Evolutionary conservation across 768 basidiomycete genomes (phyloP).

Genomic region (Tricholoma sp.): DNA sequence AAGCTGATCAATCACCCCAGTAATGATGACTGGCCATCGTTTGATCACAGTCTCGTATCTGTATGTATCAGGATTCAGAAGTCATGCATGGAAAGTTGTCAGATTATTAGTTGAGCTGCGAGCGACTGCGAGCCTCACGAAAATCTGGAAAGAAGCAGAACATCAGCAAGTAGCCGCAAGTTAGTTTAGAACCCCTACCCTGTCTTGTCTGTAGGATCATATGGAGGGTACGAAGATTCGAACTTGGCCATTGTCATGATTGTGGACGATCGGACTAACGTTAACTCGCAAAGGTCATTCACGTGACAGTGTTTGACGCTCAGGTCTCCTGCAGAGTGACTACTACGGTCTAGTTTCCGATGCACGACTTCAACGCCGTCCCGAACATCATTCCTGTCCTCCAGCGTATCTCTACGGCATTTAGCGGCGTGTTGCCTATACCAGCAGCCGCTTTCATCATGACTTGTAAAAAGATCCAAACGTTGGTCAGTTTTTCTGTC

Average conservation of each 20-base stretch:
- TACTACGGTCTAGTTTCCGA: background rate
- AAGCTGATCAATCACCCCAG: slow-evolving; percentile 71
- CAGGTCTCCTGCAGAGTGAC: background rate
- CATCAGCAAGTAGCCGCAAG: background rate
- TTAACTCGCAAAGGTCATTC: too few species aligned
- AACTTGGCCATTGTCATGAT: slow-evolving; percentile 19
- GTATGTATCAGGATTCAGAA: background rate
- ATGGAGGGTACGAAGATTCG: slow-evolving; percentile 57
- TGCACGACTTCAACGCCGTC: background rate
- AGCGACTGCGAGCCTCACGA: slow-evolving; percentile 38
- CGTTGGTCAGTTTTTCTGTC: slow-evolving; percentile 7
- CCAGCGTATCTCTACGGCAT: slow-evolving; percentile 8
- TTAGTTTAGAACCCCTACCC: slow-evolving; percentile 36
- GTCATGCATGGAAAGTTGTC: background rate
- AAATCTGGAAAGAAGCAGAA: slow-evolving; percentile 40
- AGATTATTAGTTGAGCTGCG: too few species aligned
- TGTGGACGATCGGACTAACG: too few species aligned
- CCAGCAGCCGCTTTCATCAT: slow-evolving; percentile 16
- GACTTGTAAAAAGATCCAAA: slow-evolving; percentile 14
- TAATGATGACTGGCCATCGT: slow-evolving; percentile 84
- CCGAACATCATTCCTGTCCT: slow-evolving; percentile 2
- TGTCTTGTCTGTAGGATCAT: slow-evolving; percentile 66
- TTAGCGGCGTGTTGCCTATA: slow-evolving; percentile 7
- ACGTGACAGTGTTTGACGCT: too few species aligned
- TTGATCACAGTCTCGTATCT: slow-evolving; percentile 78